These are phyloP conservation scores for Quercus robur DNA, from an alignment of 306 rosid species.

Conservation along the genomic window DNA sequence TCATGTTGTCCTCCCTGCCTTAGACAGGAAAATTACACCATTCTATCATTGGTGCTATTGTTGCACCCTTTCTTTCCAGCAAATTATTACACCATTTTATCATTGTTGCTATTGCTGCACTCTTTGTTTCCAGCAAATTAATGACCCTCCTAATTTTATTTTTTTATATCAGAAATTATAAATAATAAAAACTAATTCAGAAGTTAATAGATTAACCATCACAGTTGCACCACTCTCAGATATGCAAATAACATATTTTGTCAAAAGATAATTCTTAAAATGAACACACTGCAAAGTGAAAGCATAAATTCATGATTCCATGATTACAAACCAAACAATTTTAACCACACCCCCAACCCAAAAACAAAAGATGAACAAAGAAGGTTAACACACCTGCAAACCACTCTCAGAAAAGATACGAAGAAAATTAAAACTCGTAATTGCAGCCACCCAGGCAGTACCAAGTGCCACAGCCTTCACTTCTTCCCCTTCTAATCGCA, in stretches of 20 bases:
- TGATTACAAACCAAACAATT: background rate
- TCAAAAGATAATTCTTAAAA: background rate
- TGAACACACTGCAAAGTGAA: background rate
- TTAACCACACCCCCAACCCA: background rate
- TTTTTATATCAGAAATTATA: no score
- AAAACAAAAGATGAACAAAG: background rate
- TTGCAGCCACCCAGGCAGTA: conserved; percentile 85
- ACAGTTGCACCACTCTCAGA: background rate
- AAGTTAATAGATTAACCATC: background rate
- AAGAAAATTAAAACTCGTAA: conserved; percentile 80
- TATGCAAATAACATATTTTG: background rate
- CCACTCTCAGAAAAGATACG: conserved; percentile 90
- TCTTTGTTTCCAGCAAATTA: background rate
- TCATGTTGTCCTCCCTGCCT: background rate
- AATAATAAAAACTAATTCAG: no score
- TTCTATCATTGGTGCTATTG: background rate
- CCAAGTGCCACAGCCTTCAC: conserved; percentile 90
- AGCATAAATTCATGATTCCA: background rate
- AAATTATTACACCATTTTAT: background rate
- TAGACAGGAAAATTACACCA: background rate
- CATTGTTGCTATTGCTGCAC: background rate
- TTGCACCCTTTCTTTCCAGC: background rate
- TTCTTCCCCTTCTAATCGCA: conserved; percentile 97
- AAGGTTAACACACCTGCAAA: conserved; percentile 67
- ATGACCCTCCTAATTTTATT: background rate